Evolutionary conservation across 2,329 filamentous ascomycete genomes (phyloP), one percentile per base, ranked within the genome.

Genomic region (Trichoderma sp.): DNA sequence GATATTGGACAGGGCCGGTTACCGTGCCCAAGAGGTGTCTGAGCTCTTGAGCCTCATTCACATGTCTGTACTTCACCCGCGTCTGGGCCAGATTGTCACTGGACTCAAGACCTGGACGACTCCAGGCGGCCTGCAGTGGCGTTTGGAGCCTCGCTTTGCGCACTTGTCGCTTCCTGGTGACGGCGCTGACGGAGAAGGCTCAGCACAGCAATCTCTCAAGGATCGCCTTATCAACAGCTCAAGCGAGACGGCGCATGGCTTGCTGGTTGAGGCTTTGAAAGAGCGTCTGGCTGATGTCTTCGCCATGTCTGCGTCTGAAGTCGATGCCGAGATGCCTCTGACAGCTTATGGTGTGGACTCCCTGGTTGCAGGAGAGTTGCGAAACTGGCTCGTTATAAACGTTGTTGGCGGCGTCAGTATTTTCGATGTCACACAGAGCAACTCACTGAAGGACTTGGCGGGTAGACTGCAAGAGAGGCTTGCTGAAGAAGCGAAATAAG

Each of bases 291-390:
- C 61, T n/a, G 47, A 52, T 31, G 52, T 64, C 16, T 52, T 37
- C 11, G 61, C 16, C 13, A 29, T 64, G 27, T 55, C 61, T 16
- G 47, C 40, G 11, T 52, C 61, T 11, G 61, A 64, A 21, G 53
- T 64, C 7, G 61, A 64, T 35, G 19, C 43, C 3, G 37, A 55
- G 19, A n/a, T 33, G 49, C 61, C 40, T 7, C 27, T 64, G n/a
- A 14, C 29, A 6, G 37, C 61, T 6, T 64, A 53, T 40, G 61
- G 61, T 56, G 61, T 64, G 40, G 61, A 64, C 16, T 64, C 61
- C 8, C 61, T 64, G 16, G 61, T 64, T 8, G 40, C 61, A 8
- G 61, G 49, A 21, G 61, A 53, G 43, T 19, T 64, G 11, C 61
- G 61, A 13, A 31, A 52, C 10, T 64, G 40, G 61, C 47, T 64